Percentiles rank a stretch among this genome's conserved stretches.
phyloP scores from a whole-genome alignment of 106 monocot species.

The Acanthochlamys bracteata region DNA sequence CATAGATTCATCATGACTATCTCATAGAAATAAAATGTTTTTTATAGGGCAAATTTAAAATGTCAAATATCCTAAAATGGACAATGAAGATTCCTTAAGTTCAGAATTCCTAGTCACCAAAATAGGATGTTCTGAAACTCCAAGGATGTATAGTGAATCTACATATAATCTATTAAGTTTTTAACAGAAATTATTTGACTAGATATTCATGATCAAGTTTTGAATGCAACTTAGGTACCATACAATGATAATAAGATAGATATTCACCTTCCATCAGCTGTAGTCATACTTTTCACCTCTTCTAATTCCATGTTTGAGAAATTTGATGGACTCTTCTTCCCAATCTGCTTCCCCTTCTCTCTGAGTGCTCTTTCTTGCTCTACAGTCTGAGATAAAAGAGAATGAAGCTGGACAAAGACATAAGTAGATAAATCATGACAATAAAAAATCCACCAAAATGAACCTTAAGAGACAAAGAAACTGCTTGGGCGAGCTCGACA shows the following conservation, averaged over 20 bases:
- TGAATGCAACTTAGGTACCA: neutral
- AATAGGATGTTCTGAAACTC: no score
- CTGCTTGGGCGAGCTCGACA: conserved; percentile 30
- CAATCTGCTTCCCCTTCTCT: conserved; percentile 16
- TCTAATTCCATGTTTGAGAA: conserved; percentile 20
- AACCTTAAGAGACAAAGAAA: conserved; percentile 54
- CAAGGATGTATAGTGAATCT: no score
- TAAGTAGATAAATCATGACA: neutral
- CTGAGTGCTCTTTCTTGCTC: conserved; percentile 36
- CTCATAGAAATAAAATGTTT: no score
- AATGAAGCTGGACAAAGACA: neutral
- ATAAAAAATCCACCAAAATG: neutral
- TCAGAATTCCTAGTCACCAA: no score
- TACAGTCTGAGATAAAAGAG: conserved; percentile 30
- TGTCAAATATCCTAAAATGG: no score
- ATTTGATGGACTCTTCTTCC: conserved; percentile 24
- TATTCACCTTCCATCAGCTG: conserved; percentile 42
- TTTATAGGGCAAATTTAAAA: no score
- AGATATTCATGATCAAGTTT: neutral
- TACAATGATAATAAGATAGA: neutral
- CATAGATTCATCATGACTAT: no score
- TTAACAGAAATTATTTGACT: no score
- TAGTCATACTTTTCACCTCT: conserved; percentile 9
- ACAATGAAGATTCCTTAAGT: no score
- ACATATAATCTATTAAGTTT: no score